These are phyloP conservation scores for Boletus vermiculosoides DNA, from an alignment of 768 basidiomycete species.

Conservation along the genomic window DNA sequence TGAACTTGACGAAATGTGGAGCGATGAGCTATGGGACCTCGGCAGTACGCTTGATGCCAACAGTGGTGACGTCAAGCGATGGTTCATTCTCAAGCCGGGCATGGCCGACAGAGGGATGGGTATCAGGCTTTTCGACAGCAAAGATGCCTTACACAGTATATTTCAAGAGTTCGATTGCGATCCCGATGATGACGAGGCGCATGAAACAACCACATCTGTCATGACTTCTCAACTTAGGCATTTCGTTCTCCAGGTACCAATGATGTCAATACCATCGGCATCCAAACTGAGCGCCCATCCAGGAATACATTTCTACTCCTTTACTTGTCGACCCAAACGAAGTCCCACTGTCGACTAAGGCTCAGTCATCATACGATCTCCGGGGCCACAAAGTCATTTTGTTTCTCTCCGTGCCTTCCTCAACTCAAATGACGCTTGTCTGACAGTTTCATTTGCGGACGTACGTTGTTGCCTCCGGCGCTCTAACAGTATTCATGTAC, in stretches of 20 bases:
- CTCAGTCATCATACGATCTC: conserved; percentile 23
- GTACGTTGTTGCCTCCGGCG: conserved; percentile 79
- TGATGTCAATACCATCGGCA: conserved; percentile 3
- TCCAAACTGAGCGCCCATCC: conserved; percentile 3
- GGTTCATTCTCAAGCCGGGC: conserved; percentile 98
- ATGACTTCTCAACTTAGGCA: conserved; percentile 87
- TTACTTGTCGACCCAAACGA: conserved; percentile 73
- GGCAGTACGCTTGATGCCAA: conserved; percentile 53
- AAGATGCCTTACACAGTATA: conserved; percentile 66
- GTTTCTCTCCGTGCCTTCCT: background rate
- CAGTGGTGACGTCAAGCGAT: conserved; percentile 34
- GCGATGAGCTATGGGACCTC: conserved; percentile 91
- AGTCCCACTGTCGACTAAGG: conserved; percentile 25
- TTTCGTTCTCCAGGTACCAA: conserved; percentile 87
- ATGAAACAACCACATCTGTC: conserved; percentile 51
- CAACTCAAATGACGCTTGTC: conserved; percentile 10
- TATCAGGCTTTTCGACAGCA: conserved; percentile 83
- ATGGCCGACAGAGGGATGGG: conserved; percentile 98
- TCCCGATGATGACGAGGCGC: conserved; percentile 50
- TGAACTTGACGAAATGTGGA: conserved; percentile 91
- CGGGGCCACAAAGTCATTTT: conserved; percentile 59
- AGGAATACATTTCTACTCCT: conserved; percentile 87
- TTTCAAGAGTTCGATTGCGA: conserved; percentile 77
- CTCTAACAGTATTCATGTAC: conserved; percentile 78
- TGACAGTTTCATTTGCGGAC: conserved; percentile 89